These are phyloP conservation scores for Colletotrichum aenigma DNA, from an alignment of 2,329 filamentous ascomycete genomes.

Conservation along the genomic window DNA sequence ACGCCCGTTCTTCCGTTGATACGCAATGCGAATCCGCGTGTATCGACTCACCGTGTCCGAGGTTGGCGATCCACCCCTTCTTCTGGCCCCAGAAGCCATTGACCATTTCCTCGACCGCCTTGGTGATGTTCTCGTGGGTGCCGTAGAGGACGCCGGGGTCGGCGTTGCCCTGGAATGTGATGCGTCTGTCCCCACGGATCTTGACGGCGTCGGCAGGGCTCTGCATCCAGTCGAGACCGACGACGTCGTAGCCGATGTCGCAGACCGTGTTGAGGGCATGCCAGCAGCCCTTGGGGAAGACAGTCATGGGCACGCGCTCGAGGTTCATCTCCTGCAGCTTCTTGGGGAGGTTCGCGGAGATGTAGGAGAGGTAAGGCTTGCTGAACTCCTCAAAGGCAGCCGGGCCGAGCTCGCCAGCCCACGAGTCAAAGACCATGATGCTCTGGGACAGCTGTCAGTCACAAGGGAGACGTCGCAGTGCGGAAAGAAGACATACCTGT, in stretches of 20 bases:
- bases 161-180: slow-evolving; percentile 92
- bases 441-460: slow-evolving; percentile 47
- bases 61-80: slow-evolving; percentile 95
- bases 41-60: slow-evolving; percentile 81
- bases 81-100: slow-evolving; percentile 83
- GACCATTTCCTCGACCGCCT: slow-evolving; percentile 85
- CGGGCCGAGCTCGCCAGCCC: slow-evolving; percentile 93
- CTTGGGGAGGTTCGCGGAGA: slow-evolving; percentile 78
- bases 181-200: slow-evolving; percentile 73
- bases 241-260: slow-evolving; percentile 88
- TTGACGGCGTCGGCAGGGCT: slow-evolving; percentile 84
- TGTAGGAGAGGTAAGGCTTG: slow-evolving; percentile 84
- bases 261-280: slow-evolving; percentile 89
- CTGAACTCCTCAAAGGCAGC: slow-evolving; percentile 83
- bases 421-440: slow-evolving; percentile 96
- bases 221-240: slow-evolving; percentile 94
- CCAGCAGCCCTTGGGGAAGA: slow-evolving; percentile 98
- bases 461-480: not conserved
- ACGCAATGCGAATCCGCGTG: not conserved
- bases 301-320: slow-evolving; percentile 90
- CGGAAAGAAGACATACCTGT: slow-evolving; percentile 60
- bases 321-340: slow-evolving; percentile 76
- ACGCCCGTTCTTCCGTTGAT: not conserved
- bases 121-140: slow-evolving; percentile 78
- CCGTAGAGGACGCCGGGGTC: slow-evolving; percentile 95